These are phyloP conservation scores for Tricholomella constricta DNA, from an alignment of 768 basidiomycete species.

Conservation along the genomic window DNA sequence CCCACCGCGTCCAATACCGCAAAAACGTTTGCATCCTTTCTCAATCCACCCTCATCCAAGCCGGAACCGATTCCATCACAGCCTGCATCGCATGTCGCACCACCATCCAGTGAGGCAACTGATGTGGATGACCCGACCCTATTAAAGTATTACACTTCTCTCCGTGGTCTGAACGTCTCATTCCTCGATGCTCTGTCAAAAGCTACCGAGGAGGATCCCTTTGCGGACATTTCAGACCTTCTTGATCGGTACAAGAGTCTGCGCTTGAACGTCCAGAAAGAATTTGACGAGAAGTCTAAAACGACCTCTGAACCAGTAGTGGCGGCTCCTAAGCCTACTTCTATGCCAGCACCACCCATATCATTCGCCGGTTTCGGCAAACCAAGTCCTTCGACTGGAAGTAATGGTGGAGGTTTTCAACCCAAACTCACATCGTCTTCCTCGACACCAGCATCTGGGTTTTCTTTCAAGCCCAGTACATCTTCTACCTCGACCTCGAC, in stretches of 20 bases:
- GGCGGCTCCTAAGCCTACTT: constrained; percentile 14
- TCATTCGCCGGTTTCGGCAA: constrained; percentile 36
- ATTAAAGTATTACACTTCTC: constrained; percentile 62
- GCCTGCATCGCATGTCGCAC: neutral
- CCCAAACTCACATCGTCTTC: constrained; percentile 2
- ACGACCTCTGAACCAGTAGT: constrained; percentile 8
- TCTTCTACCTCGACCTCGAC: neutral
- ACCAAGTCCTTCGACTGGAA: neutral
- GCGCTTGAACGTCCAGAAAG: constrained; percentile 55
- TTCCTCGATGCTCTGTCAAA: constrained; percentile 59
- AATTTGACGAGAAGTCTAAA: constrained; percentile 43
- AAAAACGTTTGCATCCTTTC: constrained; percentile 53
- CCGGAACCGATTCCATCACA: constrained; percentile 3
- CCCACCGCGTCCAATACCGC: constrained; percentile 46
- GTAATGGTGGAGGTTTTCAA: constrained; percentile 1
- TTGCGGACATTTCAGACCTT: constrained; percentile 58
- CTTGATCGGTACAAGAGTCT: constrained; percentile 61
- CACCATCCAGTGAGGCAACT: constrained; percentile 13
- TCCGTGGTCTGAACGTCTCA: constrained; percentile 76
- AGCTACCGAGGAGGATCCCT: constrained; percentile 68
- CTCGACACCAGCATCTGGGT: constrained; percentile 6
- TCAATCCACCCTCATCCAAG: constrained; percentile 23
- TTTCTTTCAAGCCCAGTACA: constrained; percentile 7
- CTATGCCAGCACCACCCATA: constrained; percentile 31
- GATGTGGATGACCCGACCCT: constrained; percentile 34